Evolutionary conservation across 2,329 filamentous ascomycete species (phyloP).

Genomic region (Aphanoascus verrucosus): DNA sequence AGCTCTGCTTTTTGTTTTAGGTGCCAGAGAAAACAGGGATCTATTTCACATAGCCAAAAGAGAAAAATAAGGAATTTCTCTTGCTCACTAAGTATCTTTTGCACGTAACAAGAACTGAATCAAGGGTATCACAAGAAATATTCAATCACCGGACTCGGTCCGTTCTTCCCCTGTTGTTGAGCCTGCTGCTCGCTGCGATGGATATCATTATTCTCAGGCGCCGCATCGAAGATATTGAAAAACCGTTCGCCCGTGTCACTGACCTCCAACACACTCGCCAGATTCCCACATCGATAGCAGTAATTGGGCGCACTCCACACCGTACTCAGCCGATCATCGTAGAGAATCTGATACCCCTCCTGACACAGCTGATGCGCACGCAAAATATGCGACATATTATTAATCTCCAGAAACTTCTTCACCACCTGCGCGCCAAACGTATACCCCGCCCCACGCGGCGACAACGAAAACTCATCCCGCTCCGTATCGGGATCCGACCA

Average conservation of each 20-base stretch:
- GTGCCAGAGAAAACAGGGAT: neutral
- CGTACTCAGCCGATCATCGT: slow-evolving; percentile 86
- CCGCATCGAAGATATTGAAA: slow-evolving; percentile 96
- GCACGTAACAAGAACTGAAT: slow-evolving; percentile 9
- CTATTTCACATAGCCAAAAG: slow-evolving; percentile 7
- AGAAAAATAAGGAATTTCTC: slow-evolving; percentile 19
- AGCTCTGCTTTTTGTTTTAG: neutral
- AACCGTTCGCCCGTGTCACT: slow-evolving; percentile 84
- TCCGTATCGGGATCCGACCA: slow-evolving; percentile 99
- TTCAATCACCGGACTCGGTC: slow-evolving; percentile 60
- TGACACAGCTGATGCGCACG: slow-evolving; percentile 98
- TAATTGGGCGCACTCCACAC: slow-evolving; percentile 98
- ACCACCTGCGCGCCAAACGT: slow-evolving; percentile 97
- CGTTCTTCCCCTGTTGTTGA: slow-evolving; percentile 52
- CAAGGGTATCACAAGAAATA: slow-evolving; percentile 53
- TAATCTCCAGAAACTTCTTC: slow-evolving; percentile 94
- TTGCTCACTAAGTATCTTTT: slow-evolving; percentile 18
- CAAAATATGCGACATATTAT: slow-evolving; percentile 94
- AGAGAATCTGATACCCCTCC: slow-evolving; percentile 93
- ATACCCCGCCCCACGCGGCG: slow-evolving; percentile 86
- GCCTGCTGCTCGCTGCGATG: slow-evolving; percentile 72
- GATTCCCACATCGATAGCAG: slow-evolving; percentile 90
- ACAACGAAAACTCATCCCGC: slow-evolving; percentile 90
- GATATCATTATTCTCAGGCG: slow-evolving; percentile 77
- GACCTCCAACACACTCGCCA: slow-evolving; percentile 94